These are phyloP conservation scores for Batkoa obscura DNA, from an alignment of 371 early-diverging fungal species.

Conservation along the genomic window DNA sequence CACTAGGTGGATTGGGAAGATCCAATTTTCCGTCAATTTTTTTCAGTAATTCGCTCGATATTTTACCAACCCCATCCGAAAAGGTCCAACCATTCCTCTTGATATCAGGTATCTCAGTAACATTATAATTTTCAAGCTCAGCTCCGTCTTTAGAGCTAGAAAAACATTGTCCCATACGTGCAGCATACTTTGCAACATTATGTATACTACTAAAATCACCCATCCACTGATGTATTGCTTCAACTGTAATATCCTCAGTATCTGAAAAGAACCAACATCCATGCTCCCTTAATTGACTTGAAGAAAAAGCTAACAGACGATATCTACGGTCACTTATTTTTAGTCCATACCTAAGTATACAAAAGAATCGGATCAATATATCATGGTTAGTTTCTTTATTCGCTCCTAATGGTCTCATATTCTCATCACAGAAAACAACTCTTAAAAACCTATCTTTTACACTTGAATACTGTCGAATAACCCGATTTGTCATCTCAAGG, in stretches of 20 bases:
- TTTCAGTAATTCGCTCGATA: slow-evolving; percentile 27
- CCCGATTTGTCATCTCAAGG: slow-evolving; percentile 38
- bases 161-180: slow-evolving; percentile 62
- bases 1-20: slow-evolving; percentile 30
- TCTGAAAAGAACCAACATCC: slow-evolving; percentile 50
- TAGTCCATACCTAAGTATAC: slow-evolving; percentile 28
- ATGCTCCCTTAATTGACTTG: slow-evolving; percentile 46
- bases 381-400: slow-evolving; percentile 6
- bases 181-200: slow-evolving; percentile 51
- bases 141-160: slow-evolving; percentile 37
- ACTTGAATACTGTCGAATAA: slow-evolving; percentile 24
- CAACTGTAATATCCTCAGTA: not conserved
- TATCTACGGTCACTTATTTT: slow-evolving; percentile 29
- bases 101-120: slow-evolving; percentile 34
- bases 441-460: slow-evolving; percentile 36
- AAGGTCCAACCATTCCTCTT: slow-evolving; percentile 35
- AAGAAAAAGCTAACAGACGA: slow-evolving; percentile 48
- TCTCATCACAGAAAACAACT: slow-evolving; percentile 43
- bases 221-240: slow-evolving; percentile 43
- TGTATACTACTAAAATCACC: slow-evolving; percentile 48
- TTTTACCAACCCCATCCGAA: slow-evolving; percentile 68
- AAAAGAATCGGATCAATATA: slow-evolving; percentile 21
- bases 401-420: slow-evolving; percentile 17
- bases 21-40: slow-evolving; percentile 26
- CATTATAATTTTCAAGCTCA: slow-evolving; percentile 15